These are phyloP conservation scores for Calycina herbarum DNA, from an alignment of 2,329 filamentous ascomycete species.

Conservation along the genomic window DNA sequence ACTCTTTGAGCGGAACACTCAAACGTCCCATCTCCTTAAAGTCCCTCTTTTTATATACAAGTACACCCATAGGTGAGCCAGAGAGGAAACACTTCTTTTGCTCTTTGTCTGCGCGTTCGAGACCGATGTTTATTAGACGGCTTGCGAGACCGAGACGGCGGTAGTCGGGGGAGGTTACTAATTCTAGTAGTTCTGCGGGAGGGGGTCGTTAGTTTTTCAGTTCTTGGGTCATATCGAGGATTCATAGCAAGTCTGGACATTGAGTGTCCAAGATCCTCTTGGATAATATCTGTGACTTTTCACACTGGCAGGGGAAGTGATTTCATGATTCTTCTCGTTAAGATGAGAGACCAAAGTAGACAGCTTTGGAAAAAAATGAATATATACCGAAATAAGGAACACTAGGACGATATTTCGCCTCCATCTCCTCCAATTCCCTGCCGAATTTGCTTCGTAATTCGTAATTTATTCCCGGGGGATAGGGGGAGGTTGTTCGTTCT, in stretches of 20 bases:
- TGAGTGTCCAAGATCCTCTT: no score
- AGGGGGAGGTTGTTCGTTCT: background rate
- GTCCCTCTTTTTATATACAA: conserved; percentile 8
- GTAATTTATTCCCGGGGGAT: background rate
- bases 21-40: conserved; percentile 7
- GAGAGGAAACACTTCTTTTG: background rate
- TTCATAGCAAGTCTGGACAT: no score
- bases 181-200: conserved; percentile 3
- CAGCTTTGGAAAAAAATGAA: background rate
- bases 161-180: conserved; percentile 3
- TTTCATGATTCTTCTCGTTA: no score
- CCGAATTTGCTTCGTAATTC: background rate
- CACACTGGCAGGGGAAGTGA: no score
- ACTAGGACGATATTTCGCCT: background rate
- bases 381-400: background rate
- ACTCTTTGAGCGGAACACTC: conserved; percentile 36
- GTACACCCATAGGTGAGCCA: conserved; percentile 9
- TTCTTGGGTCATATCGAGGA: background rate
- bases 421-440: conserved; percentile 3
- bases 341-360: no score
- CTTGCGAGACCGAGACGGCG: conserved; percentile 1
- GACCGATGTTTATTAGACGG: conserved; percentile 4
- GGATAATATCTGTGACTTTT: no score
- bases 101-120: conserved; percentile 5
- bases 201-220: background rate